A percentile compares a stretch with the other conserved stretches of the same genome.
phyloP scores from a whole-genome alignment of 2,329 filamentous ascomycete genomes.

The Epichloe gansuensis region DNA sequence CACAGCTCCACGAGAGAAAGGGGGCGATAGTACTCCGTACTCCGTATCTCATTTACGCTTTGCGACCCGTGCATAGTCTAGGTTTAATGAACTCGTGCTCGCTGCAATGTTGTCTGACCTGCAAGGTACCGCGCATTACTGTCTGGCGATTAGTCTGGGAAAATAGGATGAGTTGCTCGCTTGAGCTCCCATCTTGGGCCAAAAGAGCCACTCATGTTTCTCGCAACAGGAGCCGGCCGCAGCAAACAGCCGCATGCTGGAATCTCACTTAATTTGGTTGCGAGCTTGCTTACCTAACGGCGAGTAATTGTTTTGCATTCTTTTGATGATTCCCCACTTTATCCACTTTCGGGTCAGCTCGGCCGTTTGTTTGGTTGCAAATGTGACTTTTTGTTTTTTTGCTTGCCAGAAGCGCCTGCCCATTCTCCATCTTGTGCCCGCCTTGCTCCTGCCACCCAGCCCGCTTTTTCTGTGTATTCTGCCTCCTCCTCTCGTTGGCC shows the following conservation, averaged over 20 bases:
- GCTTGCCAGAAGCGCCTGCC: not conserved
- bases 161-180: not conserved
- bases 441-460: constrained; percentile 5
- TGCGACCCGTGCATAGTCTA: not conserved
- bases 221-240: not conserved
- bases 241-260: constrained; percentile 6
- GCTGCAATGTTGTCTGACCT: not conserved
- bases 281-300: constrained; percentile 15
- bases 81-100: not conserved
- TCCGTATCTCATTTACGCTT: not conserved
- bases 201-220: constrained; percentile 4
- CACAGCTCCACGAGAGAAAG: not conserved
- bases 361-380: not conserved
- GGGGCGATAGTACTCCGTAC: not conserved
- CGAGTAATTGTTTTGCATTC: constrained; percentile 8
- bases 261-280: constrained; percentile 14
- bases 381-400: constrained; percentile 1
- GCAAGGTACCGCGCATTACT: constrained; percentile 1
- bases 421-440: not conserved
- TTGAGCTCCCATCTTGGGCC: not conserved
- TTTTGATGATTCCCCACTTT: not conserved
- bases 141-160: not conserved
- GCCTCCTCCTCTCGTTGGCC: constrained; percentile 27
- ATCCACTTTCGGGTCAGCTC: not conserved
- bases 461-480: constrained; percentile 14